phyloP scores from a whole-genome alignment of 1,139 yeast species.

The Zygosaccharomyces sapae region DNA sequence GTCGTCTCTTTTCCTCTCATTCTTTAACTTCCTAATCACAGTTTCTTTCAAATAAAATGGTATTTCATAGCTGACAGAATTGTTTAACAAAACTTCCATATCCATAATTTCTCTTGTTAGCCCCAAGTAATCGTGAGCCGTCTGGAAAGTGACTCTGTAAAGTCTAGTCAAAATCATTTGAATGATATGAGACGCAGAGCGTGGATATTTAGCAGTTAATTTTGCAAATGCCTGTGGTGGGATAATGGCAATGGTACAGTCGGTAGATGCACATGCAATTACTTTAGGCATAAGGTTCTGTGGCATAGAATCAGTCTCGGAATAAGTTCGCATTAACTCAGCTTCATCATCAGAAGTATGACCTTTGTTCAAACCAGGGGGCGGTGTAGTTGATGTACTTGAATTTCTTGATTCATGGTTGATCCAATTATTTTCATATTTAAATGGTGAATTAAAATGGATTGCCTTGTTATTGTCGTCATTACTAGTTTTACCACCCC shows the following conservation, averaged over 20 bases:
- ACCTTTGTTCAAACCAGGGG: neutral
- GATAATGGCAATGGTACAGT: constrained; percentile 86
- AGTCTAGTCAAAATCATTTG: constrained; percentile 86
- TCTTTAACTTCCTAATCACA: constrained; percentile 45
- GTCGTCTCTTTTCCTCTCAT: constrained; percentile 5
- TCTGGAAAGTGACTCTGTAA: constrained; percentile 85
- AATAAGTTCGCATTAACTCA: constrained; percentile 4
- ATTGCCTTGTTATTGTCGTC: neutral
- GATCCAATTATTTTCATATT: neutral
- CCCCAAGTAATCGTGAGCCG: constrained; percentile 83
- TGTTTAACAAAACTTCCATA: constrained; percentile 67
- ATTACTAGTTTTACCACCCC: constrained; percentile 2
- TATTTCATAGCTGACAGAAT: constrained; percentile 44
- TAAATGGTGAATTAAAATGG: neutral
- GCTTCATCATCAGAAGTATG: neutral
- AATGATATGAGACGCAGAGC: constrained; percentile 88
- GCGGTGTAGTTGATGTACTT: neutral
- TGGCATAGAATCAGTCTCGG: constrained; percentile 6
- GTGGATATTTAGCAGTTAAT: constrained; percentile 74
- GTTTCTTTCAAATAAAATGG: constrained; percentile 60
- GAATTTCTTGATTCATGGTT: neutral
- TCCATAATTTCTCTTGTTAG: constrained; percentile 76
- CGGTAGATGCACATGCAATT: constrained; percentile 40
- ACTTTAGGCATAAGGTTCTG: constrained; percentile 33
- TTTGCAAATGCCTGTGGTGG: constrained; percentile 79